Evolutionary conservation across 2,329 filamentous ascomycete species (phyloP), one percentile per base, ranked within the genome.

Genomic region (Sporothrix humicola): DNA sequence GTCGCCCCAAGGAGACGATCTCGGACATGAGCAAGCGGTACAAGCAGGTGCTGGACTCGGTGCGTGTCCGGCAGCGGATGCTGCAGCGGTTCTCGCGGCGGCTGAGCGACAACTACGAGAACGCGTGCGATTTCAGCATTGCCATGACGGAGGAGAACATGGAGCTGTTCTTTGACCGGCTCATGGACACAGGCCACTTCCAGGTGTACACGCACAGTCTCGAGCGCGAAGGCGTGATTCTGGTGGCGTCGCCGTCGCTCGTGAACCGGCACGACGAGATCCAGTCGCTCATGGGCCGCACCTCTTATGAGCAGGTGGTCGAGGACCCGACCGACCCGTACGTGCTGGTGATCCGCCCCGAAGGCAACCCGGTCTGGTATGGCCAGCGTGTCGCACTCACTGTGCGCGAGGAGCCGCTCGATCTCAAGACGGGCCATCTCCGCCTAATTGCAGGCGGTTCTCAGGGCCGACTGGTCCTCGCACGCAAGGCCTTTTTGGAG

Each of bases 21-120:
- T 84, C 89, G 9, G 95, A 98, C 76, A 97, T 98, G 92, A 97
- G 96, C 82, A 98, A 97, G 84, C 90, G 96, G 63, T 99, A 98
- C 85, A 98, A 98, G 83, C 92, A 94, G 75, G 94, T 95, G 76
- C 85, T 99, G 2, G 96, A 99, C 81, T 98, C 96, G 0, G 97
- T 98, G 26, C 94, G 96, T 79, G 95, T 98, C 73, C 90, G 96
- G 26, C 96, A 99, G 82, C 89, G 96, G 82, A 98, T 98, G 88
- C 87, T 99, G 76, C 97, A 98, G 80, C 93, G 96, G 74, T 98
- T 98, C 82, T 96, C 93, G 20, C 90, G 94, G 77, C 93, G 97
- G 80, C 83, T 99, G 72, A 95, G 93, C 78, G 93, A 97, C 79
- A 91, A 95, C 74, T 99, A 99, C 79, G 96, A 99, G 81, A 98